Evolutionary conservation across 441 rosid species (phyloP).

Genomic region (Kokia cookei): DNA sequence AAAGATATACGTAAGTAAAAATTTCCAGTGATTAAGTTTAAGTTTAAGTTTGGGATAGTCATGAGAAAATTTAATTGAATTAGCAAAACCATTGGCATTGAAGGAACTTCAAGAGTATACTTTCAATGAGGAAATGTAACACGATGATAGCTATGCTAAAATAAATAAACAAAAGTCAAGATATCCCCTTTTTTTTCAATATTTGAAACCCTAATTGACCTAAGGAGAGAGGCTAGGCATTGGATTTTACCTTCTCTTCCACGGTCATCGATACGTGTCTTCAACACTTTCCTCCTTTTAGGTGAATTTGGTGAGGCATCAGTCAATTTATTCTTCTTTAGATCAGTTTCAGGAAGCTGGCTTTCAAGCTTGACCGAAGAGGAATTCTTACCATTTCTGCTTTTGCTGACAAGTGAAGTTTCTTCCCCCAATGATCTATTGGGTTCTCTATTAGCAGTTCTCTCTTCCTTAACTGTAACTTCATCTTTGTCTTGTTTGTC

Average conservation of each 20-base stretch:
- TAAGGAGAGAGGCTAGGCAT: not conserved
- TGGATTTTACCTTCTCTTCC: constrained; percentile 82
- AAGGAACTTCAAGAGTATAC: not conserved
- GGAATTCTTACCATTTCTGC: constrained; percentile 13
- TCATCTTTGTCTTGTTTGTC: constrained; percentile 24
- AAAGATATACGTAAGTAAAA: not conserved
- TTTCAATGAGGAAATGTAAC: not conserved
- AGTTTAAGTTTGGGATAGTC: not conserved
- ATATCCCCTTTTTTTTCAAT: not conserved
- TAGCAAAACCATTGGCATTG: not conserved
- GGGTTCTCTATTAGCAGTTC: constrained; percentile 15
- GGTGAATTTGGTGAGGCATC: constrained; percentile 45
- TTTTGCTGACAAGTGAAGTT: constrained; percentile 21
- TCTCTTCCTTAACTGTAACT: constrained; percentile 35
- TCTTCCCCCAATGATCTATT: constrained; percentile 18
- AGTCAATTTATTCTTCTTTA: constrained; percentile 22
- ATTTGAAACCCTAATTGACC: not conserved
- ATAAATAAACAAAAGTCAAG: not conserved
- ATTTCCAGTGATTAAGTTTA: not conserved
- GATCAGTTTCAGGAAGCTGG: constrained; percentile 20
- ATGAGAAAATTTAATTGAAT: not conserved
- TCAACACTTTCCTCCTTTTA: constrained; percentile 70
- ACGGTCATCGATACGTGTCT: constrained; percentile 77
- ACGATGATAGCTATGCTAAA: not conserved
- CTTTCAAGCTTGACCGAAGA: constrained; percentile 28